Evolutionary conservation across 305 asterid species (phyloP), one percentile per base, ranked within the genome.

Genomic region (Fraxinus paxiana): DNA sequence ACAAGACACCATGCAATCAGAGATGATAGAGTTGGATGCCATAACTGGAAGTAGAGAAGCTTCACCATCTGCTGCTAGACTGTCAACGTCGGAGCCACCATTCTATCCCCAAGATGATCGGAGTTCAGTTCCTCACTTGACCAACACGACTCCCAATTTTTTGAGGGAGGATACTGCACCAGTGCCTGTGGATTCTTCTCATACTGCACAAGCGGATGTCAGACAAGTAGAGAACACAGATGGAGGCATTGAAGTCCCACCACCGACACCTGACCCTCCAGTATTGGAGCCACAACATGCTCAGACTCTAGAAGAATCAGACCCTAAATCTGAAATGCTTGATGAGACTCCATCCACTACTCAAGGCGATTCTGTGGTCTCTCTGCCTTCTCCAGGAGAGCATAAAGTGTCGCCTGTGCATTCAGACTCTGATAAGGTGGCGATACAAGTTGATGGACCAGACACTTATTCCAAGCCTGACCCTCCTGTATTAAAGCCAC

Each of bases 11-110:
- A 83, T 90, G 41, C 93, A 90, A 84, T 83, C 82, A 63, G 93
- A 90, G 83, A 90, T 90, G 94, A 90, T 90, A 83, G 94, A 90
- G 82, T 77, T 90, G 73, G 94, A 87, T 72, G 88, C 89, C 51
- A 89, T 90, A 54, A 90, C 90, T 56, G 94, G 93, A 82, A 87
- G 93, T 82, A 79, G 93, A 85, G 94, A 91, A 80, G 82, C 94
- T 79, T 91, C 92, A 17, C 91, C 93, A 28, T 84, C 88, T 51
- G 83, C 83, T 51, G 79, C 81, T 13, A 80, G 80, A 84, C 90
- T 81, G 46, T 88, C 83, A 79, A 83, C 80, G 86, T 87, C 84
- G 17, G 84, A 88, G 65, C 76, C 86, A 38, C 84, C 82, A 28
- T 67, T 82, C 71, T 84, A 77, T n/a, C 74, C 83, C 37, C 75